Conservation (phyloP, 768 basidiomycete genomes). For the Hemileccinum rubropunctum region DNA sequence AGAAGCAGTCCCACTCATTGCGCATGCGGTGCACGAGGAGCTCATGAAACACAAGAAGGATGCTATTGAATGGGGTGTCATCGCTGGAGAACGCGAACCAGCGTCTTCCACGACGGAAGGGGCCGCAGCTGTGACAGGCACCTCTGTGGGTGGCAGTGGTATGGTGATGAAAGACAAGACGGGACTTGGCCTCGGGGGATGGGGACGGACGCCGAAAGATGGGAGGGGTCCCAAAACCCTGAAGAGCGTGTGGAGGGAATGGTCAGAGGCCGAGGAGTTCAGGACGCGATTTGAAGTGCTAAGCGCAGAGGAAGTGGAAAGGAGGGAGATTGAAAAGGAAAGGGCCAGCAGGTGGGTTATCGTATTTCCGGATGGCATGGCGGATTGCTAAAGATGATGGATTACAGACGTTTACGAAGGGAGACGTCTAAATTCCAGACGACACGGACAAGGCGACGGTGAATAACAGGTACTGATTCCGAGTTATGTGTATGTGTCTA, state of each 20-base stretch:
- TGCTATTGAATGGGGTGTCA: conserved; percentile 90
- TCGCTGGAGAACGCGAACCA: conserved; percentile 53
- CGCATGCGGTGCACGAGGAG: conserved; percentile 95
- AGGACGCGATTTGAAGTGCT: conserved; percentile 84
- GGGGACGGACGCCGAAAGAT: conserved; percentile 74
- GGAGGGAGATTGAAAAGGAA: conserved; percentile 84
- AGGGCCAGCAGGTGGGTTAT: conserved; percentile 62
- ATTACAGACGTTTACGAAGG: conserved; percentile 53
- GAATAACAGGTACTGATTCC: conserved; percentile 9
- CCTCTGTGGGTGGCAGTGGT: conserved; percentile 34
- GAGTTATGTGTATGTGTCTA: conserved; percentile 3
- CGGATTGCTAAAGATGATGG: conserved; percentile 3
- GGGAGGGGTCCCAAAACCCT: conserved; percentile 79
- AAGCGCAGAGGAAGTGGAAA: conserved; percentile 87
- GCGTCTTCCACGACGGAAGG: conserved; percentile 18
- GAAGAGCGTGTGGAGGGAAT: conserved; percentile 92
- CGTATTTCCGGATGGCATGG: background rate
- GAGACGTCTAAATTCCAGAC: conserved; percentile 69
- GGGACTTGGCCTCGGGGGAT: conserved; percentile 70
- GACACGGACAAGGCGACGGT: conserved; percentile 39
- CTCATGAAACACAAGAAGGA: conserved; percentile 94
- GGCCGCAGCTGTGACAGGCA: conserved; percentile 2
- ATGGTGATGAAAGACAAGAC: conserved; percentile 77
- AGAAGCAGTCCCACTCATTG: conserved; percentile 84
- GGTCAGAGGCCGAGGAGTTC: conserved; percentile 90